Evolutionary conservation across 345 rosid genomes (phyloP).

Genomic region (Syzygium grande): DNA sequence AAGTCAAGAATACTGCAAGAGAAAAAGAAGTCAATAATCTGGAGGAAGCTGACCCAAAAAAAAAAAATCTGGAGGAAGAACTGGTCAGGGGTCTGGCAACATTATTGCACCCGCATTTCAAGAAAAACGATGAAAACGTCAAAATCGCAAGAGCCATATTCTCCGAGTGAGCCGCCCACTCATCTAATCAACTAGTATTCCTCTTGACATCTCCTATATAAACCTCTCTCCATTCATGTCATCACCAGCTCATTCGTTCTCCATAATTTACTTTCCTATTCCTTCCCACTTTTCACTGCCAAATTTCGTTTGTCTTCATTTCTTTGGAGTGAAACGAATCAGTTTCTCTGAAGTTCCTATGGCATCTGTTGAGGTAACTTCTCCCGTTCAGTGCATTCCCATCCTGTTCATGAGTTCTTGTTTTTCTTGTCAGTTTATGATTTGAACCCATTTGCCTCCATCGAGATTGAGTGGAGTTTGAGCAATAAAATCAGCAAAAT

Average conservation of each 20-base stretch:
- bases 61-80: neutral
- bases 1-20: neutral
- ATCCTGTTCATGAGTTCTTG: neutral
- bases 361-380: neutral
- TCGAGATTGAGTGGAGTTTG: neutral
- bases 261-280: neutral
- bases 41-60: too few species aligned
- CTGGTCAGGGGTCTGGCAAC: neutral
- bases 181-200: neutral
- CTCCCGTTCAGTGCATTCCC: neutral
- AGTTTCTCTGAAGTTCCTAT: neutral
- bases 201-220: neutral
- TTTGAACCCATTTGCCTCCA: neutral
- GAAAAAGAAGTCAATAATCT: neutral
- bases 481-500: neutral
- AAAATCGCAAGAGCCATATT: neutral
- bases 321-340: neutral
- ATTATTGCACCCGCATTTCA: neutral
- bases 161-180: neutral
- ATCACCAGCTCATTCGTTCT: neutral
- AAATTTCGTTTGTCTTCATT: neutral
- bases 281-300: neutral
- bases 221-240: neutral
- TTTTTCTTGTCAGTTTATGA: neutral
- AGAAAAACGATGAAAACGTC: neutral